Conservation (phyloP, 2,329 filamentous ascomycete genomes). For the Dactylellina drechsleri region DNA sequence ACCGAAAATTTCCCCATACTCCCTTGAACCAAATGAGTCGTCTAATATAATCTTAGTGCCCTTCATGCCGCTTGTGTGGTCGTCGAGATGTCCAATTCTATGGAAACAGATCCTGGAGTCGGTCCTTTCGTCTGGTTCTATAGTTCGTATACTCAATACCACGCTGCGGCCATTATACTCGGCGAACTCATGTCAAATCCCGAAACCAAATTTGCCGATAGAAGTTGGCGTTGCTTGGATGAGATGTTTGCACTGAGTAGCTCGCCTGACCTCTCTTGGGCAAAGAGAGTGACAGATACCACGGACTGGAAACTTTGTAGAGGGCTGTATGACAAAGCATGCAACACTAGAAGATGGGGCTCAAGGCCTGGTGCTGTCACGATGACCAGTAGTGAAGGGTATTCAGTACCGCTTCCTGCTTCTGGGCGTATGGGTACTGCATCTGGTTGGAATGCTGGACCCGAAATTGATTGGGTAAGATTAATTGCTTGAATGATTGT, state of each 20-base stretch:
- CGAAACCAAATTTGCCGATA: constrained; percentile 39
- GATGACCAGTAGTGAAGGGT: constrained; percentile 50
- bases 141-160: constrained; percentile 51
- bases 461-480: constrained; percentile 51
- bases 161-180: constrained; percentile 47
- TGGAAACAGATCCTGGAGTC: constrained; percentile 54
- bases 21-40: not conserved
- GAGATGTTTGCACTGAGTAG: constrained; percentile 51
- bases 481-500: not conserved
- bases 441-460: constrained; percentile 18
- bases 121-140: constrained; percentile 52
- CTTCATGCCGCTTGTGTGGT: constrained; percentile 47
- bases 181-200: constrained; percentile 46
- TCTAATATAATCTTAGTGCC: constrained; percentile 27
- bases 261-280: constrained; percentile 41
- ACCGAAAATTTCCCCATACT: not conserved
- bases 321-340: constrained; percentile 49
- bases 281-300: constrained; percentile 26
- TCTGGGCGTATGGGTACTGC: constrained; percentile 27
- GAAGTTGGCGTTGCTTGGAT: constrained; percentile 41
- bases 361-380: constrained; percentile 23
- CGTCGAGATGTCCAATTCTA: constrained; percentile 53
- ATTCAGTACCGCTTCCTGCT: constrained; percentile 42
- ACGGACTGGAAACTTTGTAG: constrained; percentile 49
- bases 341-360: constrained; percentile 38